phyloP scores from a whole-genome alignment of 768 basidiomycete genomes.

The Suillus ampliporus region DNA sequence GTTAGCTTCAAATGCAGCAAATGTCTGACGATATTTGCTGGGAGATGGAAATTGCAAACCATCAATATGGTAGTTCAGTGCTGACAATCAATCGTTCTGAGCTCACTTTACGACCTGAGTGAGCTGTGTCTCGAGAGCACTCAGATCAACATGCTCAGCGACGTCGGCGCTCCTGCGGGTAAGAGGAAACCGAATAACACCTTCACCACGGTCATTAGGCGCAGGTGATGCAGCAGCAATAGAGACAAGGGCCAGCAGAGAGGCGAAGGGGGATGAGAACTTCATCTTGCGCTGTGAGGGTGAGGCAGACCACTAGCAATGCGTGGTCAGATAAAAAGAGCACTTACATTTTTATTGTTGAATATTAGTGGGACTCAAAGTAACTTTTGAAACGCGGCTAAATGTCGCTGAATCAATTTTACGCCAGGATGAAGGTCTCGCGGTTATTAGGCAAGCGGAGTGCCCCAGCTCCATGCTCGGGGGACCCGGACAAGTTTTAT shows the following conservation, averaged over 20 bases:
- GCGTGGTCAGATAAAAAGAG: neutral
- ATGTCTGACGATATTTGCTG: constrained; percentile 4
- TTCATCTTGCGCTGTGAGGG: neutral
- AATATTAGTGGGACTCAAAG: too few species aligned
- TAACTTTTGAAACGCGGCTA: too few species aligned
- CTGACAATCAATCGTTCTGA: neutral
- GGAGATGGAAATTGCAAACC: neutral
- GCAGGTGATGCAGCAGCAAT: neutral
- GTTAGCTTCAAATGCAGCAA: constrained; percentile 53
- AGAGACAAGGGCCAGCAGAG: neutral
- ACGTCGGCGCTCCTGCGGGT: neutral
- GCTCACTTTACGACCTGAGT: neutral
- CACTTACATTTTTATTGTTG: too few species aligned
- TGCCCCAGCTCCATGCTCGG: too few species aligned
- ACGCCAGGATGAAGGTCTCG: too few species aligned
- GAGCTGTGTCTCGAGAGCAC: neutral
- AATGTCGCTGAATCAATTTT: too few species aligned
- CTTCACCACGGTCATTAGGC: neutral
- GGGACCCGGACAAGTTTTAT: too few species aligned
- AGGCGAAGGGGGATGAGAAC: neutral
- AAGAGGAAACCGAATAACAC: constrained; percentile 1
- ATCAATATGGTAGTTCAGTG: neutral
- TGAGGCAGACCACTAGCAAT: too few species aligned
- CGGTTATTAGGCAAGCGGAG: too few species aligned
- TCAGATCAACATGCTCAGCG: neutral